Evolutionary conservation across 2,329 filamentous ascomycete species (phyloP), one percentile per base, ranked within the genome.

Genomic region (Beauveria sp.): DNA sequence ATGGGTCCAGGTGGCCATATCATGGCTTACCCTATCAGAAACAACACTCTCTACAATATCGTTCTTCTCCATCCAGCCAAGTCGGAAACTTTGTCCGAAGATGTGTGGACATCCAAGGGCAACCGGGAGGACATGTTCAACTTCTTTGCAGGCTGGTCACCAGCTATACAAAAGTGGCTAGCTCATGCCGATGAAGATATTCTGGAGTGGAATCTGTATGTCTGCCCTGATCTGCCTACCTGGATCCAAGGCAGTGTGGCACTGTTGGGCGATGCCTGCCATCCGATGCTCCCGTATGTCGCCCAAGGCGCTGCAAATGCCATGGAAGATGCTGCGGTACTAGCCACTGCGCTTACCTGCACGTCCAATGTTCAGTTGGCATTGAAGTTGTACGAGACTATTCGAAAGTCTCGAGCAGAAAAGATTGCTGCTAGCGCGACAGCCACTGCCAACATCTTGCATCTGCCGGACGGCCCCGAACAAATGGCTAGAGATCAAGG

Each of bases 261-360:
- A 3, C 76, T 89, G 16, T 70, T 87, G 10, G 86, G 86, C 51
- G 86, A 89, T 67, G 81, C 85, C 3, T 87, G 84, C 70, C 86
- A 89, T 67, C 84, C 85, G 2, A 89, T 85, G 22, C 80, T 89
- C 53, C 86, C 86, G 1, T 85, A 89, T 67, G 77, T 88, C 5
- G 84, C 81, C 50, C 85, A 89, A 72, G 86, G 87, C 43, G 85
- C 86, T 12, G 85, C 86, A 9, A 86, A 87, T 76, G 84, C 85
- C 9, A 84, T 87, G 54, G 86, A 89, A 70, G 86, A 89, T 66
- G 85, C 82, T 1, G 84, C 82, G 6, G 80, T 84, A 3, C 71
- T 87, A 14, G 81, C 79, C 55, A 48, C 55, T 18, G 55, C 43
- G 28, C 43, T 57, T 37, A 48, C 43, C 12, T 48, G 67, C 55